Percentiles rank a stretch among this genome's conserved stretches.
Conservation (phyloP, 2,329 filamentous ascomycete genomes). For the Ophiostoma triangulosporum region DNA sequence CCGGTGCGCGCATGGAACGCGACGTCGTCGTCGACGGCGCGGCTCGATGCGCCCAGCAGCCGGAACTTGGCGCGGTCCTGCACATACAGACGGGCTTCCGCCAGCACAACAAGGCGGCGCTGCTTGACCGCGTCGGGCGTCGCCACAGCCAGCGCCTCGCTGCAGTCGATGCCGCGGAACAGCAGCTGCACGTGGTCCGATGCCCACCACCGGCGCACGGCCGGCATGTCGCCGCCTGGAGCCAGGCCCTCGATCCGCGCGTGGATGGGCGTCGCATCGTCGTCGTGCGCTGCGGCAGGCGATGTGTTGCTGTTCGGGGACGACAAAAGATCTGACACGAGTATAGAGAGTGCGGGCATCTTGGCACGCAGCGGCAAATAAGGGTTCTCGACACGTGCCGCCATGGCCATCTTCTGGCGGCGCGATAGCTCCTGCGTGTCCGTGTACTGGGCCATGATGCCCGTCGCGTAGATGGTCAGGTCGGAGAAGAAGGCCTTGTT, state of each 20-base stretch:
- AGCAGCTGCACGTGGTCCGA: constrained; percentile 43
- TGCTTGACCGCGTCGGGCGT: constrained; percentile 2
- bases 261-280: background rate
- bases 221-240: background rate
- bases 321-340: constrained; percentile 30
- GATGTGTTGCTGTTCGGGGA: too few relatives aligned
- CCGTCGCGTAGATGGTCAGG: constrained; percentile 35
- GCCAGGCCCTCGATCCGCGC: too few relatives aligned
- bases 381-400: constrained; percentile 22
- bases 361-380: constrained; percentile 30
- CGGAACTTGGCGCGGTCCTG: constrained; percentile 39
- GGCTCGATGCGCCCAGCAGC: constrained; percentile 33
- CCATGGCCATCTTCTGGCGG: constrained; percentile 27
- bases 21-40: constrained; percentile 42
- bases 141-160: constrained; percentile 13
- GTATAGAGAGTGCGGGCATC: constrained; percentile 34
- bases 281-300: too few relatives aligned
- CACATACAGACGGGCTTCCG: constrained; percentile 43
- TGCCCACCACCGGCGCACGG: constrained; percentile 34
- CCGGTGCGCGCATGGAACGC: constrained; percentile 46
- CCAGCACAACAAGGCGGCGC: constrained; percentile 25
- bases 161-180: constrained; percentile 35
- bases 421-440: constrained; percentile 35
- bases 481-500: constrained; percentile 38
- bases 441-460: constrained; percentile 36